Evolutionary conservation across 1,284 basidiomycete genomes (phyloP).

Genomic region (Leccinum colubrinum): DNA sequence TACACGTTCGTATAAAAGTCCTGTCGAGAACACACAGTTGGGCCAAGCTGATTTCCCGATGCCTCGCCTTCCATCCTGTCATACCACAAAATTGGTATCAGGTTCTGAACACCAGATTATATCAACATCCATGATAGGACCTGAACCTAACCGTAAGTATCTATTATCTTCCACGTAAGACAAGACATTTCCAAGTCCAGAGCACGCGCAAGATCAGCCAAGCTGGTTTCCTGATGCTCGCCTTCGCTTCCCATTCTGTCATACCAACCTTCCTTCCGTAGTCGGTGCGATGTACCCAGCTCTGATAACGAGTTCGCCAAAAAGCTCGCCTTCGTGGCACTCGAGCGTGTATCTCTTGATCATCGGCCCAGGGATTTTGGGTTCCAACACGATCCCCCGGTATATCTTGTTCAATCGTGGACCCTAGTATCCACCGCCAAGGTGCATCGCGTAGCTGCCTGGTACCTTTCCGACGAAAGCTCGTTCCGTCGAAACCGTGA

Average conservation of each 20-base stretch:
- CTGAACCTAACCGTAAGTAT: background rate
- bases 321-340: conserved; percentile 83
- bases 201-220: background rate
- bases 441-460: conserved; percentile 91
- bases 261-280: conserved; percentile 81
- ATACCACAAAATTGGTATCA: too few relatives aligned
- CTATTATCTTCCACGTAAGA: background rate
- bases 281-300: conserved; percentile 83
- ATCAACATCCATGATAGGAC: background rate
- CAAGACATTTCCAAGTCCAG: background rate
- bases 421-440: conserved; percentile 94
- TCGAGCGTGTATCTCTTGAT: conserved; percentile 93
- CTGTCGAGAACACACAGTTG: too few relatives aligned
- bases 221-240: conserved; percentile 30
- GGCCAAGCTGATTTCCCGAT: too few relatives aligned
- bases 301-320: conserved; percentile 94
- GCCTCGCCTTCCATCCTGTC: too few relatives aligned
- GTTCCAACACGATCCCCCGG: conserved; percentile 89
- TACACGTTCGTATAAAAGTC: too few relatives aligned
- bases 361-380: conserved; percentile 90
- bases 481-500: conserved; percentile 56
- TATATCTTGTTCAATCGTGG: conserved; percentile 94
- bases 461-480: conserved; percentile 97
- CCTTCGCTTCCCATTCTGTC: conserved; percentile 77
- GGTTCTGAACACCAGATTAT: too few relatives aligned